Base-by-base conservation (phyloP, 148 eudicot species). In the Rhododendron kiyosumense region DNA sequence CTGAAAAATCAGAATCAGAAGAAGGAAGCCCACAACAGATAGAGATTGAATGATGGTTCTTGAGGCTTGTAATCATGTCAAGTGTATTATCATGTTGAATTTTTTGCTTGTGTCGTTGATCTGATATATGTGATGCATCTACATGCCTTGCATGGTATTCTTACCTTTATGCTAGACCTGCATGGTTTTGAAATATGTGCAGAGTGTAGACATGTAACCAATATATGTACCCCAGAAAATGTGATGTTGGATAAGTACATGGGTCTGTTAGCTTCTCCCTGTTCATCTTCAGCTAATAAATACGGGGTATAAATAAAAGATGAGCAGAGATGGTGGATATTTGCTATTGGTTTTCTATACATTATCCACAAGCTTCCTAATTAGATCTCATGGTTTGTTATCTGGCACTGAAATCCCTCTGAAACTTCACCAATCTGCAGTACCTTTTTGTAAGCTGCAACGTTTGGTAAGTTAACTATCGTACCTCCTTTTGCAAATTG, bases 21-120 rank as follows among this genome's bases (percentile, higher is more conserved):
- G 95, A 89, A 69, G 91, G 89, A 73, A 81, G 74, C 79, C 97
- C 96, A 1, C 95, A 94, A 78, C 93, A 90, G 86, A 96, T 96
- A 78, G 91, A 93, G 83, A 96, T 96, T 9, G 99, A 96, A 87
- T 95, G 88, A 95, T 78, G 22, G 13, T 38, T 82, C 30, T 82
- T 24, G 46, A 34, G 71, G 12, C 18, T 2, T 71, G 38, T 13
- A 71, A 32, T 71, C 38, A 13, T 71, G 38, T 71, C 5, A 13
- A 71, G 76, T 30, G 76, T 71, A 32, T 71, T 30, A 30, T 71
- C 36, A 30, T 30, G 38, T 14, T 32, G 36, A 28, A 32, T 4
- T 71, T 30, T 59, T 59, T n/a, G 71, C 32, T n/a, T 65, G 26
- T 65, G 11, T 24, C 13, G 0, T n/a, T 65, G 71, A 65, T 65